Evolutionary conservation across 2,329 filamentous ascomycete species (phyloP), one percentile per base, ranked within the genome.

Genomic region (Alternaria sp.): DNA sequence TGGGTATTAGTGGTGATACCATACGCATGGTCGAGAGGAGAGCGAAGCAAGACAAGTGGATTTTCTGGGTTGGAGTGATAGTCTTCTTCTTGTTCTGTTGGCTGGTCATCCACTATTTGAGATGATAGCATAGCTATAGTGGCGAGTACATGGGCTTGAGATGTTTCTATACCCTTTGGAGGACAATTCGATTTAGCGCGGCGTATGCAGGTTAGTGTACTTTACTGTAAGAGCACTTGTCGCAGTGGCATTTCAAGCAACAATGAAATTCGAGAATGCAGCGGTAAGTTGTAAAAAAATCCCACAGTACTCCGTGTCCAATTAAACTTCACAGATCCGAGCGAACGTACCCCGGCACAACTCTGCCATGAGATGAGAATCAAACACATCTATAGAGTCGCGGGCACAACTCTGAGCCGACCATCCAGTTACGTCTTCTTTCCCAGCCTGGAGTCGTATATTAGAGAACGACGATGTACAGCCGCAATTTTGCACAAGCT

Each of bases 1-100:
- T 99, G 46, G 95, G 95, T 0, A 86, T 99, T 59, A 96, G 91
- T 72, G 93, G 94, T 21, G 94, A 98, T 76, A 99, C 95, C 2
- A 99, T 99, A 65, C 88, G 95, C 45, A 98, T 95, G 92, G 90
- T 99, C 40, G 94, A 98, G 80, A 82, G 95, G 68, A 84, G 95
- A 62, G 93, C 95, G 50, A 90, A 88, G 77, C 91, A 98, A 81
- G 95, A 99, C 77, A 98, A 97, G 80, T 98, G 93, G 93, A 96
- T 99, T 34, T 99, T 99, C 77, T 91, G 90, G 84, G 90, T 82
- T 0, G 93, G 95, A 0, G 92, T 94, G 3, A 79, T 96, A 5
- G 79, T 95, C 34, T 99, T 99, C 78, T 91, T 98, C 71, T 74
- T 86, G 36, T 99, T 99, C 75, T 97, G 94, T 78, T 98, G 92